Base-by-base conservation (phyloP, 768 basidiomycete species). In the Suillus bovinus region DNA sequence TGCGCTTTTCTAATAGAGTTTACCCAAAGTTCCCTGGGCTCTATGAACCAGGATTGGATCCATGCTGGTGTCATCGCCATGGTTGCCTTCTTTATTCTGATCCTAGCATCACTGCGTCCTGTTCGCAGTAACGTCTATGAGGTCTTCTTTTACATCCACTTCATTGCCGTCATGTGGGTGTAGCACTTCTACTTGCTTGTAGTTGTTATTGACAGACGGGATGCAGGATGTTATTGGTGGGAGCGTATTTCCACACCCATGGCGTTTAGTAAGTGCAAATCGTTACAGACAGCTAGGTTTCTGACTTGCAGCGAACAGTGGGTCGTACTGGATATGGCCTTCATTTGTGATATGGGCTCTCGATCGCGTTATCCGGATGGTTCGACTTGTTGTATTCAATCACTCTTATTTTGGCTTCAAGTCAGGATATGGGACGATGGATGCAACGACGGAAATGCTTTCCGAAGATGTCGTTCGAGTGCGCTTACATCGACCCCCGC, bases 141-240 rank as follows among this genome's bases (percentile, higher is more conserved):
- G 66, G 4, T 81, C 5, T 89, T 88, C 74, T 73, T 84, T 34
- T 68, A 80, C 29, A 42, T 72, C 0, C 87, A 88, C 67, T 78
- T 83, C 58, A 7, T 80, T 4, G 64, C 79, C 27, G 76, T 80
- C 10, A 50, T 78, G 81, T 82, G 61, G 69, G 81, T 61, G 17
- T 17, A n/a, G 17, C 36, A 24, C 11, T 5, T 6, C 5, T 8
- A 1, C 39, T 0, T 1, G 0, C 2, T 31, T 24, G 9, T 11
- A 4, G 16, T 22, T 59, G 0, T 29, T 34, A 7, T 16, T 20
- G 22, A 64, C 68, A 67, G 50, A 68, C 59, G 1, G 1, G 17
- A 3, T 22, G 36, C 42, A 73, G 72, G 8, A 64, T 73, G 20
- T 73, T 79, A 36, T 61, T 84, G 38, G 56, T 82, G 22, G 73